Percentiles rank a stretch among this genome's conserved stretches.
phyloP scores from a whole-genome alignment of 345 rosid genomes.

The Brassica incana region DNA sequence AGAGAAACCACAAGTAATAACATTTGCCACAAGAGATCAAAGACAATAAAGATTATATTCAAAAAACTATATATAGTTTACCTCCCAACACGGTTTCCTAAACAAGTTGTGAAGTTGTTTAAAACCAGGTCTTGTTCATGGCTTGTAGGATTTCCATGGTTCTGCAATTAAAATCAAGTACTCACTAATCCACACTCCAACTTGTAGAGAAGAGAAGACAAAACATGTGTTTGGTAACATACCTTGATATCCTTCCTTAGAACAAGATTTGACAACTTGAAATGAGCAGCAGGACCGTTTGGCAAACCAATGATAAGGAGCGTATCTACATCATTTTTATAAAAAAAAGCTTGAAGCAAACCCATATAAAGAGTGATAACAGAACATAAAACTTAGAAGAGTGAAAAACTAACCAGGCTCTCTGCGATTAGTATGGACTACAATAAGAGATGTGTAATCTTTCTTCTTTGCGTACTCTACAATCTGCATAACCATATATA shows the following conservation, averaged over 20 bases:
- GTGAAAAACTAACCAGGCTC: conserved; percentile 74
- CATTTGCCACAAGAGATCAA: conserved; percentile 1
- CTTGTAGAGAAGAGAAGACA: neutral
- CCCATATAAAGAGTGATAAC: neutral
- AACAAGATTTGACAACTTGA: conserved; percentile 81
- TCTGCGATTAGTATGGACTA: conserved; percentile 85
- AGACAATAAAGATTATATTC: neutral
- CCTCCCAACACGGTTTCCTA: conserved; percentile 96
- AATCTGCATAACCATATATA: conserved; percentile 48
- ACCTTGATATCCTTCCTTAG: conserved; percentile 92
- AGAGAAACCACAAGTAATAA: neutral
- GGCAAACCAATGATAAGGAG: conserved; percentile 81
- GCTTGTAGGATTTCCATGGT: conserved; percentile 92
- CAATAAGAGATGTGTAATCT: conserved; percentile 79
- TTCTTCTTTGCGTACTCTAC: conserved; percentile 80
- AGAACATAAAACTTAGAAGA: neutral
- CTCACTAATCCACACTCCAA: neutral
- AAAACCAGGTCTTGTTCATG: conserved; percentile 87
- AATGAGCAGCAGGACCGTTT: conserved; percentile 94
- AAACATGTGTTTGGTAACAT: neutral
- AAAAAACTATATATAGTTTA: conserved; percentile 21
- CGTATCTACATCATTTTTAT: conserved; percentile 55
- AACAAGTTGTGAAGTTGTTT: conserved; percentile 82
- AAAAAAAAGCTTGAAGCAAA: neutral
- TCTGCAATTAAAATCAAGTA: conserved; percentile 40